Evolutionary conservation across 2,329 filamentous ascomycete species (phyloP).

Genomic region (Sporothrix schenckii): DNA sequence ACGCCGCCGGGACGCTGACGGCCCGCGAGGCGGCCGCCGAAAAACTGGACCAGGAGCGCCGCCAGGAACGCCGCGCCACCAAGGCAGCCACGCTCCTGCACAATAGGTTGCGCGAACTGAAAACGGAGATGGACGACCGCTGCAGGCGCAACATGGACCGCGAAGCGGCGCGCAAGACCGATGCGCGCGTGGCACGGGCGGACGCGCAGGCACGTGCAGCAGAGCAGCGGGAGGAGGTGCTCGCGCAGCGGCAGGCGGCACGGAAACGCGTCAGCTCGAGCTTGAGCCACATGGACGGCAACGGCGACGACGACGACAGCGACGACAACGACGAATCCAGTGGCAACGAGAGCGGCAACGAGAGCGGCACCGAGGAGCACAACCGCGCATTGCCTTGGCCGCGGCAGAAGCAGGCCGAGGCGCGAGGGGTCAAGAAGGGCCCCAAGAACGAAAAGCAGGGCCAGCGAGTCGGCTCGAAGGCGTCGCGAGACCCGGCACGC

Average conservation of each 20-base stretch:
- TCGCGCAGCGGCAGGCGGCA: conserved; percentile 12
- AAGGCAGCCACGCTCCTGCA: not conserved
- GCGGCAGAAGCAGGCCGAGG: not conserved
- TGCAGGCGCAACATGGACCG: not conserved
- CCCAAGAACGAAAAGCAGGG: conserved; percentile 17
- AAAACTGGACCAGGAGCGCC: not conserved
- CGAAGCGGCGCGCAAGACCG: not conserved
- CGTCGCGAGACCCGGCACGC: not conserved
- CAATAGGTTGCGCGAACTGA: not conserved
- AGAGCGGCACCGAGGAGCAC: not conserved
- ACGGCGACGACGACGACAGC: not conserved
- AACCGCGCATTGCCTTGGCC: not conserved
- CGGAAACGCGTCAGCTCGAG: not conserved
- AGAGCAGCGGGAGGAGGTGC: not conserved
- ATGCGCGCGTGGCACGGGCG: not conserved
- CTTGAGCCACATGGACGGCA: not conserved
- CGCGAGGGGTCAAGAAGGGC: not conserved
- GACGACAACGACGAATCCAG: not conserved
- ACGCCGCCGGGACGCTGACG: not conserved
- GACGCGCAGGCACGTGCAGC: not conserved
- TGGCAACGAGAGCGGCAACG: not conserved
- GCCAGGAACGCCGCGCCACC: not conserved
- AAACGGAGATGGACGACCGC: conserved; percentile 3
- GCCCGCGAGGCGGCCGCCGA: conserved; percentile 3
- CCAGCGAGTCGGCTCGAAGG: not conserved